Percentiles rank a stretch among this genome's conserved stretches.
phyloP scores from a whole-genome alignment of 1,139 yeast species.

The Blastobotrys malaysiensis region DNA sequence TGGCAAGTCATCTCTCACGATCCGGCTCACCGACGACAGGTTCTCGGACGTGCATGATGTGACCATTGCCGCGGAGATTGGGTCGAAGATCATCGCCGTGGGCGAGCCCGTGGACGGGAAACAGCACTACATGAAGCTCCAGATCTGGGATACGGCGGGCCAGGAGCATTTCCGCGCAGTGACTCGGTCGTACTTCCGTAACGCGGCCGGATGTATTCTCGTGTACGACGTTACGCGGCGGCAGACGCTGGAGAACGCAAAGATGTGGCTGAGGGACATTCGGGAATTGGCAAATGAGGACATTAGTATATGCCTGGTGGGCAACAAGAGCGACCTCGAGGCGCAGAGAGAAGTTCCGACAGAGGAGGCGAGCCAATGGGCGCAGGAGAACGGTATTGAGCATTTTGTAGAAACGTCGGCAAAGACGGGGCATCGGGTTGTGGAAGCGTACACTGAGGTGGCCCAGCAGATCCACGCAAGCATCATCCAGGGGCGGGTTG shows the following conservation, averaged over 20 bases:
- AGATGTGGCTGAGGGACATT: conserved; percentile 52
- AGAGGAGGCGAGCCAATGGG: conserved; percentile 77
- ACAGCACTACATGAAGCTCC: conserved; percentile 20
- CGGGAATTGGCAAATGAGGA: conserved; percentile 81
- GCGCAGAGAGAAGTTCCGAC: conserved; percentile 69
- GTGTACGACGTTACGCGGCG: conserved; percentile 85
- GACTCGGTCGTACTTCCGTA: conserved; percentile 76
- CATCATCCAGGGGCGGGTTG: conserved; percentile 30
- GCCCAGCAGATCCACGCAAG: conserved; percentile 56
- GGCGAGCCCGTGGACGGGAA: conserved; percentile 18
- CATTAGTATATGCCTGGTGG: conserved; percentile 84
- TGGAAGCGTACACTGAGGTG: conserved; percentile 79
- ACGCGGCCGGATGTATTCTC: conserved; percentile 75
- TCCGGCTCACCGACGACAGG: conserved; percentile 34
- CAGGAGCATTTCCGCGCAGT: conserved; percentile 93
- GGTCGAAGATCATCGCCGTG: conserved; percentile 33
- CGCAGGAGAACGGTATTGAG: conserved; percentile 78
- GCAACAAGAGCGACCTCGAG: conserved; percentile 75
- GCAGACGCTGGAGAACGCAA: conserved; percentile 39
- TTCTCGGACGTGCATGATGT: conserved; percentile 35
- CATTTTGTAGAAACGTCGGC: conserved; percentile 93
- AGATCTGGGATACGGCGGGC: conserved; percentile 74
- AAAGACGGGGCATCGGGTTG: conserved; percentile 80
- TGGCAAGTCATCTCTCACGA: conserved; percentile 35
- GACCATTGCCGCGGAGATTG: conserved; percentile 37